These are phyloP conservation scores for Erodium trifolium DNA, from an alignment of 441 rosid species.

Conservation along the genomic window DNA sequence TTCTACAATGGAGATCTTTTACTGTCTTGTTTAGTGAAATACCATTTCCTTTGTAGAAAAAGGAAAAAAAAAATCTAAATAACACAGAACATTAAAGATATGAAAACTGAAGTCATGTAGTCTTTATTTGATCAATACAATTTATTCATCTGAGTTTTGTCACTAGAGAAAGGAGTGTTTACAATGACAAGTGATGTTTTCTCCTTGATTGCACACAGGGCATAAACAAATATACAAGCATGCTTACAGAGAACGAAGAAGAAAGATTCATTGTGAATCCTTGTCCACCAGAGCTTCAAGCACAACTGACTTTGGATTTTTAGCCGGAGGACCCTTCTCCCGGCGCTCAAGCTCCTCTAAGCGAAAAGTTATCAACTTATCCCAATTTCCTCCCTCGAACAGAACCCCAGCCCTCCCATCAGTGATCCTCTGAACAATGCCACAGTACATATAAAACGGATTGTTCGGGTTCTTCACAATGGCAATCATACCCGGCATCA, in stretches of 20 bases:
- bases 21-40: not conserved
- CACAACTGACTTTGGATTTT: slow-evolving; percentile 61
- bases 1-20: no score
- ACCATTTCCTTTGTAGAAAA: not conserved
- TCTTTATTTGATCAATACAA: not conserved
- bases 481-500: slow-evolving; percentile 83
- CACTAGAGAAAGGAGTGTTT: not conserved
- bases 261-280: slow-evolving; percentile 22
- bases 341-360: slow-evolving; percentile 71
- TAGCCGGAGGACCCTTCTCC: slow-evolving; percentile 75
- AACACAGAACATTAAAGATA: not conserved
- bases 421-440: slow-evolving; percentile 73
- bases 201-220: slow-evolving; percentile 9
- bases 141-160: not conserved
- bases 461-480: slow-evolving; percentile 58
- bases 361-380: slow-evolving; percentile 63
- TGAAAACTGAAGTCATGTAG: not conserved
- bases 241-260: slow-evolving; percentile 10
- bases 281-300: slow-evolving; percentile 44
- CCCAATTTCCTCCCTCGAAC: slow-evolving; percentile 84
- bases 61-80: not conserved
- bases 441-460: slow-evolving; percentile 70
- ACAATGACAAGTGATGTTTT: not conserved
- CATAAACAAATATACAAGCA: slow-evolving; percentile 12
- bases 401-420: slow-evolving; percentile 77